phyloP scores from a whole-genome alignment of 441 rosid genomes.

The Eruca vesicaria region DNA sequence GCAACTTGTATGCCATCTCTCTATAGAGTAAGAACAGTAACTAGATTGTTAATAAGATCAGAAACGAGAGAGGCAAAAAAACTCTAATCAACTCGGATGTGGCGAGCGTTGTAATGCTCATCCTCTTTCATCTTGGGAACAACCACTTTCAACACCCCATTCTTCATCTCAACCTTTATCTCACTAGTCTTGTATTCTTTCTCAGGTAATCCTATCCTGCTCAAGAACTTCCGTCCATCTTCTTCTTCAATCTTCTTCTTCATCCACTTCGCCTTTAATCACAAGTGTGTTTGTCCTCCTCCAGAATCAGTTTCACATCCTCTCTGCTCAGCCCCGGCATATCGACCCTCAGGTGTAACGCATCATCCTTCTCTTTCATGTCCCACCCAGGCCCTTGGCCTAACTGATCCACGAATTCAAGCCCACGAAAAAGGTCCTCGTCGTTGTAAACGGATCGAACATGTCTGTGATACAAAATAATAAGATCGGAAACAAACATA shows the following conservation, averaged over 20 bases:
- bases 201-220: slow-evolving; percentile 42
- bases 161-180: slow-evolving; percentile 67
- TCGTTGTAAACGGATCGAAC: slow-evolving; percentile 51
- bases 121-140: slow-evolving; percentile 51
- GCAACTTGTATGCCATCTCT: too few species aligned
- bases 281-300: slow-evolving; percentile 53
- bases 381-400: slow-evolving; percentile 43
- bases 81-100: slow-evolving; percentile 8
- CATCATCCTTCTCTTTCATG: slow-evolving; percentile 48
- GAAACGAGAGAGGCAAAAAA: too few species aligned
- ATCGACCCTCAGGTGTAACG: slow-evolving; percentile 45
- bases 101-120: slow-evolving; percentile 3
- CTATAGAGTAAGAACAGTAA: too few species aligned
- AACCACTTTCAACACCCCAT: slow-evolving; percentile 50
- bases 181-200: slow-evolving; percentile 39
- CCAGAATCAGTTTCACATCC: slow-evolving; percentile 50
- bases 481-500: too few species aligned
- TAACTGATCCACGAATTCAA: slow-evolving; percentile 56
- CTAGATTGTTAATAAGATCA: too few species aligned
- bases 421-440: slow-evolving; percentile 53
- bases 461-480: slow-evolving; percentile 31
- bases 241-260: slow-evolving; percentile 22
- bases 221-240: slow-evolving; percentile 37
- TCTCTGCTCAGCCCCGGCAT: slow-evolving; percentile 59
- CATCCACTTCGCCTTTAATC: slow-evolving; percentile 46